These are phyloP conservation scores for Thecamonas trahens DNA, from an alignment of 78 protist species.

Conservation along the genomic window DNA sequence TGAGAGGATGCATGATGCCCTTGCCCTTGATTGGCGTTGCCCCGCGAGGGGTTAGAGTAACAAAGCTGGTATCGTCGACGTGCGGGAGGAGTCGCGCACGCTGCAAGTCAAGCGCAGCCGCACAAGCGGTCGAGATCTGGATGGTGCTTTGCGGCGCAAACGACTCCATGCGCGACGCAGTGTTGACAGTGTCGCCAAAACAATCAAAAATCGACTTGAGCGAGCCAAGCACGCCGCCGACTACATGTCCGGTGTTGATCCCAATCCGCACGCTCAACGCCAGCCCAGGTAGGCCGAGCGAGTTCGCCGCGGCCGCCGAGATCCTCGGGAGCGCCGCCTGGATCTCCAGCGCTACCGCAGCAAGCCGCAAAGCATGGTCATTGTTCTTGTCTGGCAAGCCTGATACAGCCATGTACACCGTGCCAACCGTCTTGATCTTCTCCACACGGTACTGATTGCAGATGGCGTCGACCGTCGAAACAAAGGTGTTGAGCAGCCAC, in stretches of 20 bases:
- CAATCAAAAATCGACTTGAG: conserved; percentile 35
- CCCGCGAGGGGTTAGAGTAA: too few relatives aligned
- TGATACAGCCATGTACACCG: conserved; percentile 16
- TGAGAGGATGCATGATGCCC: too few relatives aligned
- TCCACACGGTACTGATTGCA: conserved; percentile 7
- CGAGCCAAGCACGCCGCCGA: conserved; percentile 59
- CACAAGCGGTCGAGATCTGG: conserved; percentile 9
- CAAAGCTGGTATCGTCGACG: too few relatives aligned
- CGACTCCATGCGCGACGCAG: conserved; percentile 36
- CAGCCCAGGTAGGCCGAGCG: not conserved
- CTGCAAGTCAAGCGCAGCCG: not conserved
- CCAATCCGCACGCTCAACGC: conserved; percentile 26
- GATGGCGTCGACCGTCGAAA: conserved; percentile 4
- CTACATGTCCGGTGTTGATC: conserved; percentile 46
- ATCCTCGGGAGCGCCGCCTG: not conserved
- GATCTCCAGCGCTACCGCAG: not conserved
- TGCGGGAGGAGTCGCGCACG: conserved; percentile 9
- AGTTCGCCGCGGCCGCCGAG: not conserved
- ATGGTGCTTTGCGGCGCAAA: conserved; percentile 31
- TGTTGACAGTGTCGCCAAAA: conserved; percentile 59
- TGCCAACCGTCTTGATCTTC: conserved; percentile 49
- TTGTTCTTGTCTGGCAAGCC: conserved; percentile 5
- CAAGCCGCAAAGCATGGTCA: not conserved
- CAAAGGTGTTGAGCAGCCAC: not conserved
- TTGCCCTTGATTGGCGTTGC: conserved; percentile 22